Evolutionary conservation across 768 basidiomycete genomes (phyloP).

Genomic region (Psilocybe cubensis): DNA sequence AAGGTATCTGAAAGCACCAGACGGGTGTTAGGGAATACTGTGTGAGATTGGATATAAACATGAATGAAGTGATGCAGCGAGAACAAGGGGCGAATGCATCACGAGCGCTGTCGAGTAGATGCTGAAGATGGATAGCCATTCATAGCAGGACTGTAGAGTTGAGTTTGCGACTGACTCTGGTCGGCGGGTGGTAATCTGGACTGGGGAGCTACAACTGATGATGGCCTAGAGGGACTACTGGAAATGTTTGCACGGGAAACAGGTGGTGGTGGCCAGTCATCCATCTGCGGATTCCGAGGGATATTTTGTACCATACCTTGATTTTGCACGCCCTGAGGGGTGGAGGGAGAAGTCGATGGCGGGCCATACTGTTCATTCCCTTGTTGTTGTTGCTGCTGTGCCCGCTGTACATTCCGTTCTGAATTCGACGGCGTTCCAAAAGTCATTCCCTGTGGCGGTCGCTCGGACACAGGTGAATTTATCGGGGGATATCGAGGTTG

Average conservation of each 20-base stretch:
- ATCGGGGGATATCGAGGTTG: constrained; percentile 40
- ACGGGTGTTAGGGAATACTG: constrained; percentile 23
- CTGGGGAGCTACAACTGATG: constrained; percentile 51
- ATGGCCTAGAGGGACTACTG: constrained; percentile 46
- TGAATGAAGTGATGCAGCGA: constrained; percentile 7
- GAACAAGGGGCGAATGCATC: constrained; percentile 28
- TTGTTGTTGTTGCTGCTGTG: constrained; percentile 37
- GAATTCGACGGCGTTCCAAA: constrained; percentile 42
- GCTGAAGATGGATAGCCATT: constrained; percentile 51
- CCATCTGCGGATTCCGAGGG: constrained; percentile 33
- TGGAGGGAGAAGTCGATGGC: constrained; percentile 47
- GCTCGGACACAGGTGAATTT: constrained; percentile 46
- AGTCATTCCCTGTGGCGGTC: constrained; percentile 39
- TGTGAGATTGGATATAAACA: constrained; percentile 19
- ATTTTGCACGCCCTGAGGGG: constrained; percentile 52
- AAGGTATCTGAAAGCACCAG: constrained; percentile 27
- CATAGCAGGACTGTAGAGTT: constrained; percentile 39
- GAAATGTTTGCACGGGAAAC: constrained; percentile 43
- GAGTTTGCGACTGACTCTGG: constrained; percentile 35
- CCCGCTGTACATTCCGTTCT: constrained; percentile 27
- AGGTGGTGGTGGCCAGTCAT: constrained; percentile 48
- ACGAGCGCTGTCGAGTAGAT: constrained; percentile 50
- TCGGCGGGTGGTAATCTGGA: constrained; percentile 29
- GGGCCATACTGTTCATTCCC: constrained; percentile 40
- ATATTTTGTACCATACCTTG: constrained; percentile 51